Evolutionary conservation across 169 alveolate species (phyloP).

Genomic region (Babesia ovata): DNA sequence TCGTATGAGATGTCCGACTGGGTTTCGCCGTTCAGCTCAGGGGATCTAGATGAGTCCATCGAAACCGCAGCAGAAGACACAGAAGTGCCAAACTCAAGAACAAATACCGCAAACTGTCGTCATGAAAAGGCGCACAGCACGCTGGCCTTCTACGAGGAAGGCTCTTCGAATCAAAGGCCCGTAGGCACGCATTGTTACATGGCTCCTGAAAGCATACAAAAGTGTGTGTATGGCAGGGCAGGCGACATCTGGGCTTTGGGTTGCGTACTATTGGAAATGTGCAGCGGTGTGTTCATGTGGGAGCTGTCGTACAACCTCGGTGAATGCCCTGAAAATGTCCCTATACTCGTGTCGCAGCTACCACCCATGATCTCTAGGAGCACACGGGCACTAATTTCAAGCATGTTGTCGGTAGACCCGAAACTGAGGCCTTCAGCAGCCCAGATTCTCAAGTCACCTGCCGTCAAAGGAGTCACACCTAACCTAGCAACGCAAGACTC

Average conservation of each 20-base stretch:
- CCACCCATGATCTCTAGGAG: conserved; percentile 17
- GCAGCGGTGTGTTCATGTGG: conserved; percentile 72
- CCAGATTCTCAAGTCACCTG: conserved; percentile 1
- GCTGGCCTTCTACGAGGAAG: neutral
- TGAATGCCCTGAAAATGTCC: conserved; percentile 14
- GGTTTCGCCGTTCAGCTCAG: neutral
- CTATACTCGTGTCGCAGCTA: neutral
- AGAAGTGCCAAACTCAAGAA: too few species aligned
- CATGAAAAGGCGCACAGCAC: neutral
- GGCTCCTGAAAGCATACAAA: conserved; percentile 77
- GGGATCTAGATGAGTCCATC: neutral
- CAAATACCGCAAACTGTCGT: neutral
- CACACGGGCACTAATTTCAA: neutral
- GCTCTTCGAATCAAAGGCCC: conserved; percentile 45
- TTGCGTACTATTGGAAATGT: conserved; percentile 76
- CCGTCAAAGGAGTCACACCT: too few species aligned
- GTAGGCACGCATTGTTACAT: conserved; percentile 79
- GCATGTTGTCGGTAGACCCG: conserved; percentile 14
- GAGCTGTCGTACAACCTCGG: conserved; percentile 27
- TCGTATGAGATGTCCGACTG: neutral
- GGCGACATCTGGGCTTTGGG: conserved; percentile 85
- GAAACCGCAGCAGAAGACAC: too few species aligned
- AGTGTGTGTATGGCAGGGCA: conserved; percentile 73
- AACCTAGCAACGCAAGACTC: too few species aligned
- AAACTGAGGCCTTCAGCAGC: conserved; percentile 28